Evolutionary conservation across 2,329 filamentous ascomycete genomes (phyloP), one percentile per base, ranked within the genome.

Genomic region (Sporothrix curviconia): DNA sequence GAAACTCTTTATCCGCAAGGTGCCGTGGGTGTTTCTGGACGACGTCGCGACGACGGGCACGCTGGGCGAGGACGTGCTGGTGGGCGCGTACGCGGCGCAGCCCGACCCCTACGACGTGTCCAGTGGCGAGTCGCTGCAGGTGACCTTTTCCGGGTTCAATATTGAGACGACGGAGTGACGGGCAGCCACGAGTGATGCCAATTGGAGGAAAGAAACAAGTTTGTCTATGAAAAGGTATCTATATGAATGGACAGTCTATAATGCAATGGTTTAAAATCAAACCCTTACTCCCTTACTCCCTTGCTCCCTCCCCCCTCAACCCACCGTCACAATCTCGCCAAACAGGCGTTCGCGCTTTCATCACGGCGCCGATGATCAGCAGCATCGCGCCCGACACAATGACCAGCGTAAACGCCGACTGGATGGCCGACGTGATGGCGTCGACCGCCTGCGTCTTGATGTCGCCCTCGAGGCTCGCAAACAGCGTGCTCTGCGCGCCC

Each of bases 341-440:
- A 37, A 51, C 19, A 51, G 15, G 32, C 25, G 24, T 32, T 51
- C 47, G 8, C 47, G 22, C 14, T 32, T n/a, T 19, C 47, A 51
- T 51, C 32, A 25, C 19, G 2, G 34, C 47, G 3, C 32, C 47
- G 0, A 39, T 32, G 12, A 51, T 15, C 7, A 51, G 3, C 19
- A 51, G 32, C 8, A 51, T 25, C 3, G 19, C 47, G 7, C 47
- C 47, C 32, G 47, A 51, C 14, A 51, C 32, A 39, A 51, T 37
- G 19, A 51, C 66, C 66, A 4, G 61, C 65, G 1, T 73, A 53
- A 12, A 66, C 64, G 3, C 1, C 24, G 15, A 47, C 46, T 1
- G 69, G 61, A n/a, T 66, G 64, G n/a, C 46, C 64, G 2, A 60
- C 57, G 1, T 30, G 34, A 73, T 82, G 64, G 47, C 47, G 14